Conservation (phyloP, 768 basidiomycete genomes). For the Lactifluus volemus region DNA sequence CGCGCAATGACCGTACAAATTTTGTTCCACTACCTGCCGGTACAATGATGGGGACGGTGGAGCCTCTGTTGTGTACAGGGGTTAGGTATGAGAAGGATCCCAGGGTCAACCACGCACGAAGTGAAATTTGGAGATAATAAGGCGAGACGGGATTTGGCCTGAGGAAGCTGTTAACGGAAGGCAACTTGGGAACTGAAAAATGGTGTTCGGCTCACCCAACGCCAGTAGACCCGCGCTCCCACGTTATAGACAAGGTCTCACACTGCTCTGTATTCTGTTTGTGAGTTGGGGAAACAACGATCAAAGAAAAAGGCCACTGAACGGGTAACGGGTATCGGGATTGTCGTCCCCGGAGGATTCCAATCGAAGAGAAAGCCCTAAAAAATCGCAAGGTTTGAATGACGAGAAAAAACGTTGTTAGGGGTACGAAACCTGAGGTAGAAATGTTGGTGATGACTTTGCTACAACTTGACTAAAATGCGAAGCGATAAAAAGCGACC, state of each 20-base stretch:
- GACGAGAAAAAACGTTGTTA: background rate
- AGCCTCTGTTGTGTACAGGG: conserved; percentile 28
- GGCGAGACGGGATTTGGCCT: conserved; percentile 50
- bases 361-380: conserved; percentile 29
- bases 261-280: conserved; percentile 25
- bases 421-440: conserved; percentile 4
- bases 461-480: background rate
- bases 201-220: conserved; percentile 22
- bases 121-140: conserved; percentile 52
- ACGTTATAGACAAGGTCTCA: conserved; percentile 26
- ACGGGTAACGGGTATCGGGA: conserved; percentile 29
- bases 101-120: conserved; percentile 35
- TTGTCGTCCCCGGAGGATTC: conserved; percentile 23
- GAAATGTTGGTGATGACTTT: background rate
- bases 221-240: conserved; percentile 22
- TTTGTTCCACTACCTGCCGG: conserved; percentile 37
- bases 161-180: conserved; percentile 2
- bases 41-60: conserved; percentile 44
- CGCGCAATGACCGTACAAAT: conserved; percentile 34
- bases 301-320: background rate
- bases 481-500: background rate
- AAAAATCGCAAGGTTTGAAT: background rate
- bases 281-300: too few relatives aligned
- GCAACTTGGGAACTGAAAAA: too few relatives aligned
- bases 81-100: background rate